Evolutionary conservation across 2,329 filamentous ascomycete species (phyloP).

Genomic region (Trichoderma koningii): DNA sequence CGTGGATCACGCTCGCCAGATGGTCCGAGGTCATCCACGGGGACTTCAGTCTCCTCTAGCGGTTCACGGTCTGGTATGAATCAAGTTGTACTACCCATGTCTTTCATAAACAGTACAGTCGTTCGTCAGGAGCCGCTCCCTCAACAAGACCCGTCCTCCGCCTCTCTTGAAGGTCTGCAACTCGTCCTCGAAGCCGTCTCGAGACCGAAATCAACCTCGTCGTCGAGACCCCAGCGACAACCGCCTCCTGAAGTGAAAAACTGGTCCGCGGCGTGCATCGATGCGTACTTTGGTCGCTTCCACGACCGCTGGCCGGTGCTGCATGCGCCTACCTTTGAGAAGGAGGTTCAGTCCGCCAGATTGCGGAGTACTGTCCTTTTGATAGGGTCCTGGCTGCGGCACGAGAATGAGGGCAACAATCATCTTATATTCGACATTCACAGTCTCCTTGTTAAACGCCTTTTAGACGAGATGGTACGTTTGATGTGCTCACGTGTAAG

Average conservation of each 20-base stretch:
- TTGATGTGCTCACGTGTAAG: too few species aligned
- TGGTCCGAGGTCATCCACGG: neutral
- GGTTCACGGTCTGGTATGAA: neutral
- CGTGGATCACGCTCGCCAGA: slow-evolving; percentile 2
- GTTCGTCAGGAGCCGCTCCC: neutral
- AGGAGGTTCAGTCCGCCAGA: slow-evolving; percentile 35
- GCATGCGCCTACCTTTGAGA: slow-evolving; percentile 42
- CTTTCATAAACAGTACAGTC: neutral
- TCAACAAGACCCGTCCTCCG: neutral
- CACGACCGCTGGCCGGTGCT: slow-evolving; percentile 48
- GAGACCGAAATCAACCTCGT: neutral
- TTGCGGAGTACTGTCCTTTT: slow-evolving; percentile 40
- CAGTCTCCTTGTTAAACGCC: slow-evolving; percentile 37
- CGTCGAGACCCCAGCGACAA: neutral
- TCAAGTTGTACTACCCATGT: neutral
- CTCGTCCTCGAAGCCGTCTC: slow-evolving; percentile 23
- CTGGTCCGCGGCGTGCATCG: slow-evolving; percentile 32
- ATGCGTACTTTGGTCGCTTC: slow-evolving; percentile 44
- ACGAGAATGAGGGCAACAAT: slow-evolving; percentile 34
- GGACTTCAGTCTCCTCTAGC: neutral
- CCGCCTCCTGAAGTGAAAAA: slow-evolving; percentile 28
- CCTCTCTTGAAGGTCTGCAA: slow-evolving; percentile 15
- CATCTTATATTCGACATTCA: slow-evolving; percentile 38
- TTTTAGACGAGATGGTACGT: slow-evolving; percentile 37
- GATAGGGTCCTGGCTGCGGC: slow-evolving; percentile 45